phyloP scores from a whole-genome alignment of 768 basidiomycete genomes.

The Ramaria rubella region DNA sequence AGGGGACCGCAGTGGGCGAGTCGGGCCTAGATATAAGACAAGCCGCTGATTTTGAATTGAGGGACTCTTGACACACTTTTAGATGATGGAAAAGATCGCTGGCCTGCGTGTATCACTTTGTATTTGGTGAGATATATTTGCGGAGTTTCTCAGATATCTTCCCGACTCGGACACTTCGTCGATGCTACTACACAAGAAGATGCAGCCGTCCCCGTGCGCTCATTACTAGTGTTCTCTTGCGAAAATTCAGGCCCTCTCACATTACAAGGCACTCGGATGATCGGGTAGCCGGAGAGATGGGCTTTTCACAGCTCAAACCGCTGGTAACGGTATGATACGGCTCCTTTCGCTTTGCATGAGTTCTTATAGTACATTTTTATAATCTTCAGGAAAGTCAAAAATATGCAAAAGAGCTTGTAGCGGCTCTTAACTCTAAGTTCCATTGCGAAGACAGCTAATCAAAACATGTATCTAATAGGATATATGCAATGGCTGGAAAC shows the following conservation, averaged over 20 bases:
- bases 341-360: background rate
- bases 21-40: slow-evolving; percentile 43
- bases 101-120: slow-evolving; percentile 75
- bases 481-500: no score
- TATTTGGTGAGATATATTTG: slow-evolving; percentile 53
- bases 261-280: slow-evolving; percentile 57
- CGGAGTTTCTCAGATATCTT: slow-evolving; percentile 39
- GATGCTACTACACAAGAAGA: slow-evolving; percentile 74
- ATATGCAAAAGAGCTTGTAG: slow-evolving; percentile 52
- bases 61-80: slow-evolving; percentile 76
- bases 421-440: slow-evolving; percentile 40
- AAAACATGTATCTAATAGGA: no score
- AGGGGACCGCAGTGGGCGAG: slow-evolving; percentile 42
- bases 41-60: slow-evolving; percentile 78
- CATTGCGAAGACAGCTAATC: no score
- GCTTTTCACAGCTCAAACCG: slow-evolving; percentile 38
- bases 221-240: slow-evolving; percentile 64
- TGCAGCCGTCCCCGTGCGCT: slow-evolving; percentile 50
- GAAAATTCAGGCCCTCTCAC: slow-evolving; percentile 26
- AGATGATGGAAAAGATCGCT: slow-evolving; percentile 50
- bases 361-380: background rate
- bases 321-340: slow-evolving; percentile 46
- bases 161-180: slow-evolving; percentile 59
- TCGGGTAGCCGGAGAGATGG: slow-evolving; percentile 60
- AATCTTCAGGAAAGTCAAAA: slow-evolving; percentile 58